Evolutionary conservation across 495 filamentous ascomycete species (phyloP).

Genomic region (Tuber brumale): DNA sequence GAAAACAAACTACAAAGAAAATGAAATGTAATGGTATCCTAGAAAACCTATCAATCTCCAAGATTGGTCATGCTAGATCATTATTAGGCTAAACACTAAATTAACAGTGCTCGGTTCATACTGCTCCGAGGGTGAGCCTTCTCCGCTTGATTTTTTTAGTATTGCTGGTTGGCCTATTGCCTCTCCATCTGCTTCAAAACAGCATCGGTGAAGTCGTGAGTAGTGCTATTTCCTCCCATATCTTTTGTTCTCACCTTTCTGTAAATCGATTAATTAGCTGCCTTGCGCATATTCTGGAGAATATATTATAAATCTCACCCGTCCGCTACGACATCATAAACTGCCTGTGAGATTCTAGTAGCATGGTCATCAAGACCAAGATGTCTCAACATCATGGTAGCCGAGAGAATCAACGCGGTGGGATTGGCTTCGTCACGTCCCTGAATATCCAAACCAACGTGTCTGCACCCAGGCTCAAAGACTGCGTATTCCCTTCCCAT

Average conservation of each 20-base stretch:
- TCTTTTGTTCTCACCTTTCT: constrained; percentile 82
- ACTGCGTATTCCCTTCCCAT: constrained; percentile 98
- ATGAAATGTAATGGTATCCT: constrained; percentile 27
- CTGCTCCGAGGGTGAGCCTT: neutral
- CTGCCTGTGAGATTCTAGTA: constrained; percentile 93
- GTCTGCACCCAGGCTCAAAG: constrained; percentile 96
- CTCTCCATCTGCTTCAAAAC: constrained; percentile 88
- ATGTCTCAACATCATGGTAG: constrained; percentile 93
- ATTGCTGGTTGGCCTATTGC: neutral
- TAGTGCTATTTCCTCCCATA: constrained; percentile 85
- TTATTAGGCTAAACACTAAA: neutral
- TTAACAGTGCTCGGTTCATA: neutral
- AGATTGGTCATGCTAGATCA: neutral
- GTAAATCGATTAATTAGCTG: constrained; percentile 45
- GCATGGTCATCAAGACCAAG: constrained; percentile 94
- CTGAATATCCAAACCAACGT: constrained; percentile 98
- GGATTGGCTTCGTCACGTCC: constrained; percentile 99
- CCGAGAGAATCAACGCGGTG: constrained; percentile 87
- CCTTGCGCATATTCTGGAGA: neutral
- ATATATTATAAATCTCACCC: constrained; percentile 56
- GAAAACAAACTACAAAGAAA: constrained; percentile 14
- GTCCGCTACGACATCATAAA: constrained; percentile 92
- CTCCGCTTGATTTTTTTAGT: neutral
- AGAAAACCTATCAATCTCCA: neutral
- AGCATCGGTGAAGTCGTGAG: constrained; percentile 89